Evolutionary conservation across 2,329 filamentous ascomycete genomes (phyloP), one percentile per base, ranked within the genome.

Genomic region (Penicillium sp.): DNA sequence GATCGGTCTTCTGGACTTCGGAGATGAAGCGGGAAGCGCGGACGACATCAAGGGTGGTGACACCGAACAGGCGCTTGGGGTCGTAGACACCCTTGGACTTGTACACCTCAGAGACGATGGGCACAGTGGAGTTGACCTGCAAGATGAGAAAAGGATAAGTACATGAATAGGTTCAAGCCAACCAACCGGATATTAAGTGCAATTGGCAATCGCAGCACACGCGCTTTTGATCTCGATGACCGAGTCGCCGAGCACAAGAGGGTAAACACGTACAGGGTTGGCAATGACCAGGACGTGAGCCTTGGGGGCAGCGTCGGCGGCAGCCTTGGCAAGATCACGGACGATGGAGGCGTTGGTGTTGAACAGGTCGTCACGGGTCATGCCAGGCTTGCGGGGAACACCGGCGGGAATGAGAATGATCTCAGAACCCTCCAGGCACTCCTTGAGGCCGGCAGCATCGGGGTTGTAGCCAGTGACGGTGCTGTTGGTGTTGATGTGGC

Each of bases 341-440:
- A 98, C 93, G 73, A 98, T 98, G 72, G 89, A 95, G 74, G 93
- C 93, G 76, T 98, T 98, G 82, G 91, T 98, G 85, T 97, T 97
- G 90, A 98, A 98, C 58, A 98, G 86, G 73, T 98, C 74, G 55
- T 98, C 93, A 81, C 93, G 90, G 77, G 88, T 95, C 93, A 98
- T 98, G 77, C 93, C 93, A 72, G 93, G 93, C 84, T 96, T 96
- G 78, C 93, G 90, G 70, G 93, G 93, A 61, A 98, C 91, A 81
- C 93, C 93, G 67, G 93, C 93, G 68, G 93, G 93, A 74, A 98
- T 97, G 69, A 98, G 83, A 68, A 98, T 88, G 64, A 98, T 84
- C 76, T 97, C 90, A 67, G 90, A 79, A 69, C 82, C 90, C 77
- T 88, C 86, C 72, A 98, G 83, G 67, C 85, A 85, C 58, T 80